phyloP scores from a whole-genome alignment of 805 yeast genomes.

The Cyberlindnera amylophila region DNA sequence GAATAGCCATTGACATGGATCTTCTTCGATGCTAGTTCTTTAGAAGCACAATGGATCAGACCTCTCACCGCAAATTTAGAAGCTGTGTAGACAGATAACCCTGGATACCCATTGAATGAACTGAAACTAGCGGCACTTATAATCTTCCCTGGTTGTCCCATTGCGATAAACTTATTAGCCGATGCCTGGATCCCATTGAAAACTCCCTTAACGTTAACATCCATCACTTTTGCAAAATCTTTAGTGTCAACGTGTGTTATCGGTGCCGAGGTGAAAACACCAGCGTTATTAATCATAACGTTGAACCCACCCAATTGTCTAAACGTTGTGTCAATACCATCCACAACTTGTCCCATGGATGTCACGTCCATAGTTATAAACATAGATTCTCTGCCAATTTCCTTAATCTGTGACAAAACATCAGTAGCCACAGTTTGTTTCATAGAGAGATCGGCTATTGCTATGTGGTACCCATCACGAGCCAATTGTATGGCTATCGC shows the following conservation, averaged over 20 bases:
- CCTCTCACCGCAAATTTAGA: conserved; percentile 34
- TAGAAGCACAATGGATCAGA: conserved; percentile 35
- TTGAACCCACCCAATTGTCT: conserved; percentile 29
- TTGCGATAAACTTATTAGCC: conserved; percentile 23
- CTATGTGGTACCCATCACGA: conserved; percentile 49
- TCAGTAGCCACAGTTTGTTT: conserved; percentile 21
- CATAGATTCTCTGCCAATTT: not conserved
- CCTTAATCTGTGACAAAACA: not conserved
- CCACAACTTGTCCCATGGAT: conserved; percentile 19
- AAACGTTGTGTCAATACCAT: conserved; percentile 27
- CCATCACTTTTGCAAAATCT: conserved; percentile 21
- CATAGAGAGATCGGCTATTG: conserved; percentile 23
- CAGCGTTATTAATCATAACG: conserved; percentile 35
- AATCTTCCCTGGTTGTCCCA: conserved; percentile 32
- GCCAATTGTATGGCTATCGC: conserved; percentile 79
- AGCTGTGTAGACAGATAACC: conserved; percentile 31
- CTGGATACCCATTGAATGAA: conserved; percentile 29
- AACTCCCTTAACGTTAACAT: conserved; percentile 30
- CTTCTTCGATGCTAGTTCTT: conserved; percentile 32
- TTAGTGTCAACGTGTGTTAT: conserved; percentile 28
- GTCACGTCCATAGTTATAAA: not conserved
- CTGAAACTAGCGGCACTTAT: conserved; percentile 35
- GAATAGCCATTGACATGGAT: conserved; percentile 34
- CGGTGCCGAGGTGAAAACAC: conserved; percentile 26
- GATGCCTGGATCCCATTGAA: conserved; percentile 33